Conservation (phyloP, 495 filamentous ascomycete species). For the Aspergillus olivimuriae region DNA sequence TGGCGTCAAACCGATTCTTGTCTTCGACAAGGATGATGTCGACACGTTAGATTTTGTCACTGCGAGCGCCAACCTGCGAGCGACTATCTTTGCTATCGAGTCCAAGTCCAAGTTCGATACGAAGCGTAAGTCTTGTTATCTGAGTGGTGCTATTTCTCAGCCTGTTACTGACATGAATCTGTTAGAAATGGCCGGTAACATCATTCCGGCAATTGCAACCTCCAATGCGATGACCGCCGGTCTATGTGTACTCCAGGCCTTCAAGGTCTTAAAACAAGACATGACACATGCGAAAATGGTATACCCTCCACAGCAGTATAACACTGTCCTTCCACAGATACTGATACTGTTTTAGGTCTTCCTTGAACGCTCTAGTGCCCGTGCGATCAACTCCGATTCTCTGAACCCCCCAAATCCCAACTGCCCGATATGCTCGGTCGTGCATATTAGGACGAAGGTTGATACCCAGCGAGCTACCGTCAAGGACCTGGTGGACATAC, state of each 20-base stretch:
- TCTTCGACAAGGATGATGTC: constrained; percentile 95
- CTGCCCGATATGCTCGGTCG: constrained; percentile 77
- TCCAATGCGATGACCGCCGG: constrained; percentile 96
- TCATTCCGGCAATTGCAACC: constrained; percentile 96
- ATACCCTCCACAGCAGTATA: constrained; percentile 2
- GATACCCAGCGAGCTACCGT: constrained; percentile 73
- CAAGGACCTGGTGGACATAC: constrained; percentile 68
- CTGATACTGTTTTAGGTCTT: too few species aligned
- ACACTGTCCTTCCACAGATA: too few species aligned
- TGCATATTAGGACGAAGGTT: constrained; percentile 56
- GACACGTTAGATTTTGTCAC: constrained; percentile 95
- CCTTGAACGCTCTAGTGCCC: constrained; percentile 62
- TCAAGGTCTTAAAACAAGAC: constrained; percentile 80
- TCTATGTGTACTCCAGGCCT: constrained; percentile 86
- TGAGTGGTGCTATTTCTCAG: too few species aligned
- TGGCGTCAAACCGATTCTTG: constrained; percentile 57
- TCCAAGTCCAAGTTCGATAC: constrained; percentile 88
- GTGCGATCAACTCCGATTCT: constrained; percentile 67
- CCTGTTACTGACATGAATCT: too few species aligned
- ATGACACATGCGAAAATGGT: constrained; percentile 56
- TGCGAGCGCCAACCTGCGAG: constrained; percentile 81
- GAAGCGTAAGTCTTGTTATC: constrained; percentile 70
- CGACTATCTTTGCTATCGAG: constrained; percentile 79
- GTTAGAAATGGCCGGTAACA: constrained; percentile 93
- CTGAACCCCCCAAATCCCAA: constrained; percentile 70